Percentiles rank a stretch among this genome's conserved stretches.
Conservation (phyloP, 176 grass and related monocot genomes). For the Aegilops speltoides region DNA sequence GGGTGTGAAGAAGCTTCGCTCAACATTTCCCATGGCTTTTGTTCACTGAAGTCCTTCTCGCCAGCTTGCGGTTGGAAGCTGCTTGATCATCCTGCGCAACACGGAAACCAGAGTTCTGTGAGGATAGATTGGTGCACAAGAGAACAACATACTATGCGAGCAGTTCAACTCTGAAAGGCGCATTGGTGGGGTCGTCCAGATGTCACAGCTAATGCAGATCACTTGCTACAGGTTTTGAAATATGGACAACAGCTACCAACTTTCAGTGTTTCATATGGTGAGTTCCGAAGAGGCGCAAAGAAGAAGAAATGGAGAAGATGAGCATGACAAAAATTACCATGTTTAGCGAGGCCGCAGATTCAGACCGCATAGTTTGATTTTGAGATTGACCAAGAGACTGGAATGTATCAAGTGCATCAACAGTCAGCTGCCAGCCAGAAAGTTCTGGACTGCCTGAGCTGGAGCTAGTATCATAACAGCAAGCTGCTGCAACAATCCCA, state of each 20-base stretch:
- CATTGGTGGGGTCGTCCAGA: not conserved
- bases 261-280: not conserved
- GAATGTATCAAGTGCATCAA: conserved; percentile 80
- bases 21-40: conserved; percentile 80
- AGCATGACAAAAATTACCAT: conserved; percentile 56
- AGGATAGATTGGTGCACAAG: conserved; percentile 4
- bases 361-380: conserved; percentile 87
- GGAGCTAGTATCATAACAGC: conserved; percentile 54
- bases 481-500: conserved; percentile 78
- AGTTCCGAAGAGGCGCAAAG: not conserved
- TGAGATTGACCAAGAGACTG: conserved; percentile 83
- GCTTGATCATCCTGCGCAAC: conserved; percentile 78
- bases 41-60: conserved; percentile 59
- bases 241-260: not conserved
- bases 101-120: conserved; percentile 8
- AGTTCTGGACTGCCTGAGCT: conserved; percentile 50
- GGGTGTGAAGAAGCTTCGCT: conserved; percentile 20
- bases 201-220: conserved; percentile 9
- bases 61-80: conserved; percentile 64
- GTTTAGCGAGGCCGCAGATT: conserved; percentile 93
- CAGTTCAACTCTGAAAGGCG: not conserved
- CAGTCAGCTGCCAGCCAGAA: conserved; percentile 88
- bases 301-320: not conserved
- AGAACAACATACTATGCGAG: not conserved
- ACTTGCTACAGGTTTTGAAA: conserved; percentile 1